A percentile compares a stretch with the other conserved stretches of the same genome.
These are phyloP conservation scores for Sporothrix protearum DNA, from an alignment of 2,329 filamentous ascomycete species.

Conservation along the genomic window DNA sequence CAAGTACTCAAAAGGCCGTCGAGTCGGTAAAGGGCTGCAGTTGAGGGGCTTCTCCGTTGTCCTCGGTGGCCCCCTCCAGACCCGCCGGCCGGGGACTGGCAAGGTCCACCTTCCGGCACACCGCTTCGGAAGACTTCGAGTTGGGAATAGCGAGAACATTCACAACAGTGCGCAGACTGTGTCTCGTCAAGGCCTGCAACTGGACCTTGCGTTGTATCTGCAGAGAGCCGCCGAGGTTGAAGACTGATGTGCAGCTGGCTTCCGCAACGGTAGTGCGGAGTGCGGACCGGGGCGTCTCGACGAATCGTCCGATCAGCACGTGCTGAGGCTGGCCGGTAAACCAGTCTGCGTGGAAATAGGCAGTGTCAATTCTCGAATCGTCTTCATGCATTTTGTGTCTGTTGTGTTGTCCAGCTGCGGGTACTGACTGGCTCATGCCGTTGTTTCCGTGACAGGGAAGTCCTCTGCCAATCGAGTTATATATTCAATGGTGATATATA, in stretches of 20 bases:
- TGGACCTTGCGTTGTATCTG: not conserved
- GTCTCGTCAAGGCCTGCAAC: not conserved
- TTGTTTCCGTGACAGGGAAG: too few species aligned
- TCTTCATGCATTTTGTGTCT: not conserved
- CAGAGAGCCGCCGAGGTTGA: not conserved
- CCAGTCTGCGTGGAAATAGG: not conserved
- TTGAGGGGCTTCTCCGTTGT: not conserved
- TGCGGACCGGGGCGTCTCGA: not conserved
- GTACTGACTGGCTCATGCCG: too few species aligned
- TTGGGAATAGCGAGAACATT: not conserved
- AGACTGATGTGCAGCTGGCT: not conserved
- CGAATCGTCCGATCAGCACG: not conserved
- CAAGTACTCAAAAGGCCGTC: not conserved
- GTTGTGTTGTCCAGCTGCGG: not conserved
- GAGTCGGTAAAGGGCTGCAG: not conserved
- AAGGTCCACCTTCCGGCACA: constrained; percentile 4
- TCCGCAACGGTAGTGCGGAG: not conserved
- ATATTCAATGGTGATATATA: too few species aligned
- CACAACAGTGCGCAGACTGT: not conserved
- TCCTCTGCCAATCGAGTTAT: too few species aligned
- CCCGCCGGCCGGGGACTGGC: not conserved
- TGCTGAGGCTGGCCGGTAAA: not conserved
- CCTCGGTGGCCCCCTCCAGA: not conserved
- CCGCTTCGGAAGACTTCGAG: not conserved
- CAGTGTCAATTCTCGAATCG: not conserved